Conservation (phyloP, 192 early-diverging fungal species). For the Podila minutissima region DNA sequence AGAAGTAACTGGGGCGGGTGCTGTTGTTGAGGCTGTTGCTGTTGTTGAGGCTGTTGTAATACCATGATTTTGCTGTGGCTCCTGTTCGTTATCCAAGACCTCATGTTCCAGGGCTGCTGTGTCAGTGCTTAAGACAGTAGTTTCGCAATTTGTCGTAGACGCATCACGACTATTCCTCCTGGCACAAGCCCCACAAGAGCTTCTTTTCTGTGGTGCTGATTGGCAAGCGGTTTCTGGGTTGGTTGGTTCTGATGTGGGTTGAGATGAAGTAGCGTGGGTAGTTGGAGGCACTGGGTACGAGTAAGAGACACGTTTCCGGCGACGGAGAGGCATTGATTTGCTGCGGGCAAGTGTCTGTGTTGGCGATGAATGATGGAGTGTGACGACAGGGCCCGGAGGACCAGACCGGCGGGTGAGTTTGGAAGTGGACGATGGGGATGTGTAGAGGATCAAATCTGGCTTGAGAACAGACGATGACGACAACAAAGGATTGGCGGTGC, state of each 20-base stretch:
- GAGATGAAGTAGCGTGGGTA: background rate
- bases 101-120: constrained; percentile 5
- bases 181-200: too few species aligned
- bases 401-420: constrained; percentile 22
- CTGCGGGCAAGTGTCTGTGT: constrained; percentile 14
- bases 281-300: background rate
- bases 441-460: background rate
- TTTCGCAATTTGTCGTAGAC: background rate
- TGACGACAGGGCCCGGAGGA: constrained; percentile 18
- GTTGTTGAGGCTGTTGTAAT: too few species aligned
- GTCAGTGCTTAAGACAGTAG: constrained; percentile 1
- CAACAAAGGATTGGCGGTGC: background rate
- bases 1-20: too few species aligned
- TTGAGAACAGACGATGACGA: background rate
- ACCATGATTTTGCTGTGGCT: too few species aligned
- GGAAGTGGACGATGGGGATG: constrained; percentile 5
- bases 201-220: too few species aligned
- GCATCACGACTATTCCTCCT: too few species aligned
- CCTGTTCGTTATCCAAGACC: constrained; percentile 4
- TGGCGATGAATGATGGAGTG: constrained; percentile 5
- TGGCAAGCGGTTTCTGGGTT: too few species aligned
- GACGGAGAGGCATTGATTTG: constrained; percentile 31
- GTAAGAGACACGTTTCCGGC: constrained; percentile 18
- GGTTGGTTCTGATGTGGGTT: background rate
- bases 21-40: too few species aligned